phyloP scores from a whole-genome alignment of 2,329 filamentous ascomycete genomes.

The Colletotrichum sp. region DNA sequence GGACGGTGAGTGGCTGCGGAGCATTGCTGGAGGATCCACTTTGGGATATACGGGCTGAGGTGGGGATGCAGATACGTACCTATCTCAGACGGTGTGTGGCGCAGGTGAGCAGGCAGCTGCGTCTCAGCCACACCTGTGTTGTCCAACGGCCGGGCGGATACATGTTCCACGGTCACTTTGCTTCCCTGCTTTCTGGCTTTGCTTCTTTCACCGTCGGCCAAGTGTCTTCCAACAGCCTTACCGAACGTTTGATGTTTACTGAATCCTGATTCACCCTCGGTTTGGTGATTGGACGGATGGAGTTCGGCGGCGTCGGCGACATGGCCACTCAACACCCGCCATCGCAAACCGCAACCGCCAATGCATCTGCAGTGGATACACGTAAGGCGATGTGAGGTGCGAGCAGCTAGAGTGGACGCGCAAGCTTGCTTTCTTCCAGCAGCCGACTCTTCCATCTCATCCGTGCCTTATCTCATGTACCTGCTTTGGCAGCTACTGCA shows the following conservation, averaged over 20 bases:
- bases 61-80: neutral
- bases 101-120: neutral
- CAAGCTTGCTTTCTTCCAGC: neutral
- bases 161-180: neutral
- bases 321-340: neutral
- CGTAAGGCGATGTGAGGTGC: neutral
- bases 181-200: neutral
- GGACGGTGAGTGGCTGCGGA: neutral
- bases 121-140: neutral
- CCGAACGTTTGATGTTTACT: neutral
- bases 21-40: neutral
- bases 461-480: neutral
- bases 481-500: neutral
- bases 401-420: slow-evolving; percentile 4
- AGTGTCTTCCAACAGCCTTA: neutral
- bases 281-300: neutral
- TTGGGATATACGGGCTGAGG: neutral
- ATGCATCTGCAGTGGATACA: neutral
- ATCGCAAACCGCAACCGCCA: neutral
- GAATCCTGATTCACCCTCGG: neutral
- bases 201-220: neutral
- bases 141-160: neutral
- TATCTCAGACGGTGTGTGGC: neutral
- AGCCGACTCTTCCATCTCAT: neutral
- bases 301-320: neutral